Percentiles rank a stretch among this genome's conserved stretches.
Conservation (phyloP, 2,329 filamentous ascomycete species). For the Talaromyces sp. region DNA sequence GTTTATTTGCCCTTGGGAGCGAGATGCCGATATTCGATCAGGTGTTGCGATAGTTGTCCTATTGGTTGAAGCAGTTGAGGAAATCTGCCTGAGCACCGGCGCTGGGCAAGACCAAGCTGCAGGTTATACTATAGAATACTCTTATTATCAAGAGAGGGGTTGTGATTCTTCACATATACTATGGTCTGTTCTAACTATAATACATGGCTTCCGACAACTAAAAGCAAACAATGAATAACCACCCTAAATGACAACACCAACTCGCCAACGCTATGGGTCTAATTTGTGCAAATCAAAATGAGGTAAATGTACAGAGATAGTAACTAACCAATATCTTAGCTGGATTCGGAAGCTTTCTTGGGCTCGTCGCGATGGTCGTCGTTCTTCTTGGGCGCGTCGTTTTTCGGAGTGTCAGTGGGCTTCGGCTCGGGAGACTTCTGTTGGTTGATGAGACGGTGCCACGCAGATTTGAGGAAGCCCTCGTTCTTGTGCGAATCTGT, state of each 20-base stretch:
- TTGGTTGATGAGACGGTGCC: slow-evolving; percentile 82
- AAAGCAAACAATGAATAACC: slow-evolving; percentile 13
- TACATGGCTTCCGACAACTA: slow-evolving; percentile 2
- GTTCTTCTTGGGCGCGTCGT: slow-evolving; percentile 21
- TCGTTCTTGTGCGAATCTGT: slow-evolving; percentile 67
- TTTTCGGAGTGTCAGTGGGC: slow-evolving; percentile 29
- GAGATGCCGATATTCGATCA: background rate
- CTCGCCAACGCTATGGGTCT: slow-evolving; percentile 27
- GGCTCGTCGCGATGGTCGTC: slow-evolving; percentile 30
- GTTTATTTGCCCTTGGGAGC: background rate
- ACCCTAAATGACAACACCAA: slow-evolving; percentile 17
- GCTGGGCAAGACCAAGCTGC: background rate
- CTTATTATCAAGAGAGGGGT: background rate
- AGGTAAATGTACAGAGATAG: slow-evolving; percentile 6
- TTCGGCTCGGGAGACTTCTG: slow-evolving; percentile 40
- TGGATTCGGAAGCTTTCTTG: slow-evolving; percentile 41
- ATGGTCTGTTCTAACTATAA: slow-evolving; percentile 3
- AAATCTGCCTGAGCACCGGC: slow-evolving; percentile 1
- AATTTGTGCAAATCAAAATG: slow-evolving; percentile 16
- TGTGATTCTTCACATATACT: slow-evolving; percentile 8
- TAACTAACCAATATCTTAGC: slow-evolving; percentile 23
- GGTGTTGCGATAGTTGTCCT: background rate
- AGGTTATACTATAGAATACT: background rate
- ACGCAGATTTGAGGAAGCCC: slow-evolving; percentile 87
- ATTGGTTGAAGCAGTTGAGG: background rate